phyloP scores from a whole-genome alignment of 2,329 filamentous ascomycete species.

The Tolypocladium ophioglossoides region DNA sequence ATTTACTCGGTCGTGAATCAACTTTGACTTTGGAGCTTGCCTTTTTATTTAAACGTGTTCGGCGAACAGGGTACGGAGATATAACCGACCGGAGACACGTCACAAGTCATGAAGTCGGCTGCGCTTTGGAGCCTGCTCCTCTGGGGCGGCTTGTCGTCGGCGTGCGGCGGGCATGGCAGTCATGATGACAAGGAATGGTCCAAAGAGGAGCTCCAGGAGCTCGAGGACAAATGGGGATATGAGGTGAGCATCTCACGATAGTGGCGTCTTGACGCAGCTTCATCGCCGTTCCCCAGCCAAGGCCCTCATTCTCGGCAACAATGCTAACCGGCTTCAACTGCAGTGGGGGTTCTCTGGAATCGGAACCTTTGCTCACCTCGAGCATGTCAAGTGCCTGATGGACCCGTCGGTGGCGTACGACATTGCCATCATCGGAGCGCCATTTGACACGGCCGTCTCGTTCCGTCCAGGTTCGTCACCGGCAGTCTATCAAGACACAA shows the following conservation, averaged over 20 bases:
- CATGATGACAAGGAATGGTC: slow-evolving; percentile 33
- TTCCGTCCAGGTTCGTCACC: slow-evolving; percentile 48
- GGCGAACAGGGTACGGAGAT: not conserved
- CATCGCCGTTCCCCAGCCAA: not conserved
- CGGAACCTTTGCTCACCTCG: slow-evolving; percentile 62
- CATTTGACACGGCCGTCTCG: slow-evolving; percentile 64
- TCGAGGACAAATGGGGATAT: slow-evolving; percentile 46
- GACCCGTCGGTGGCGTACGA: slow-evolving; percentile 53
- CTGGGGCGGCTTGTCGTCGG: slow-evolving; percentile 13
- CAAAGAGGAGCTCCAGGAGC: slow-evolving; percentile 38
- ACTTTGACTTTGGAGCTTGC: not conserved
- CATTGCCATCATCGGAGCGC: slow-evolving; percentile 61
- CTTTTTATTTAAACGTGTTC: not conserved
- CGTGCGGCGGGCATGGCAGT: slow-evolving; percentile 16
- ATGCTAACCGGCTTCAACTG: not conserved
- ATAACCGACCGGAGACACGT: not conserved
- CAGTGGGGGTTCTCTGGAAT: slow-evolving; percentile 56
- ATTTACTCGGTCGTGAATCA: not conserved
- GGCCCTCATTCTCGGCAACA: not conserved
- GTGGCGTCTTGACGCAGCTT: not conserved
- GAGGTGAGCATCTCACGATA: slow-evolving; percentile 32
- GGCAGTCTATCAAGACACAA: not conserved
- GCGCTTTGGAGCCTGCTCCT: slow-evolving; percentile 15
- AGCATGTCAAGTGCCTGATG: slow-evolving; percentile 59
- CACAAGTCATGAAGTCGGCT: slow-evolving; percentile 12